A percentile compares a stretch with the other conserved stretches of the same genome.
Evolutionary conservation across 108 stramenopile genomes (phyloP).

Genomic region (Nannochloropsis salina): DNA sequence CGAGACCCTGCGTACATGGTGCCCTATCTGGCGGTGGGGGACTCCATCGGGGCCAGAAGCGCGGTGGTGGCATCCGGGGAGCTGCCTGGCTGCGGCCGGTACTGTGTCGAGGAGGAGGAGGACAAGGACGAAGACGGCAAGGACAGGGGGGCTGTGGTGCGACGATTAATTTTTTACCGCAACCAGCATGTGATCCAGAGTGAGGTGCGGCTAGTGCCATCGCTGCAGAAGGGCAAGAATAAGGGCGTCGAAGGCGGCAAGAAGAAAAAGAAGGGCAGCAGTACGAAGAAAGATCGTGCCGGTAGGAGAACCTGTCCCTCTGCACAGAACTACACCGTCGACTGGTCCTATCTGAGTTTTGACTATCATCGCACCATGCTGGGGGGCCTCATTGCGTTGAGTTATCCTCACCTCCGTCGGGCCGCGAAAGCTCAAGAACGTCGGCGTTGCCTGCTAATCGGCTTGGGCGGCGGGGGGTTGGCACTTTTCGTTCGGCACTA

Average conservation of each 20-base stretch:
- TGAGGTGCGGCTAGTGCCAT: slow-evolving; percentile 26
- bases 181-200: slow-evolving; percentile 50
- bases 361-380: slow-evolving; percentile 34
- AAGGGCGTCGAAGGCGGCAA: slow-evolving; percentile 32
- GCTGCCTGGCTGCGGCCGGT: slow-evolving; percentile 40
- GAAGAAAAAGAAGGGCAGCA: slow-evolving; percentile 33
- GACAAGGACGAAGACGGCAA: slow-evolving; percentile 32
- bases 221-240: slow-evolving; percentile 22
- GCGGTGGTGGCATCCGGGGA: slow-evolving; percentile 34
- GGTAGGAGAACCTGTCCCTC: neutral
- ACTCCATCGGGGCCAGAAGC: slow-evolving; percentile 27
- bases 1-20: slow-evolving; percentile 25
- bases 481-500: neutral
- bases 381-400: neutral
- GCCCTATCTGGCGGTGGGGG: slow-evolving; percentile 27
- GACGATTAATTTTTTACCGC: slow-evolving; percentile 36
- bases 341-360: slow-evolving; percentile 39
- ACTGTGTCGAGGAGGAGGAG: slow-evolving; percentile 44
- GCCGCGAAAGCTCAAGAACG: neutral
- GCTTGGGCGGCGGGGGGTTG: neutral
- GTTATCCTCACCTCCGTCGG: neutral
- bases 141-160: slow-evolving; percentile 25
- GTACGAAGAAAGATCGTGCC: slow-evolving; percentile 23
- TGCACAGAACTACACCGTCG: slow-evolving; percentile 20
- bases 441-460: neutral